A percentile compares a stretch with the other conserved stretches of the same genome.
These are phyloP conservation scores for Neltuma alba DNA, from an alignment of 306 rosid species.

Conservation along the genomic window DNA sequence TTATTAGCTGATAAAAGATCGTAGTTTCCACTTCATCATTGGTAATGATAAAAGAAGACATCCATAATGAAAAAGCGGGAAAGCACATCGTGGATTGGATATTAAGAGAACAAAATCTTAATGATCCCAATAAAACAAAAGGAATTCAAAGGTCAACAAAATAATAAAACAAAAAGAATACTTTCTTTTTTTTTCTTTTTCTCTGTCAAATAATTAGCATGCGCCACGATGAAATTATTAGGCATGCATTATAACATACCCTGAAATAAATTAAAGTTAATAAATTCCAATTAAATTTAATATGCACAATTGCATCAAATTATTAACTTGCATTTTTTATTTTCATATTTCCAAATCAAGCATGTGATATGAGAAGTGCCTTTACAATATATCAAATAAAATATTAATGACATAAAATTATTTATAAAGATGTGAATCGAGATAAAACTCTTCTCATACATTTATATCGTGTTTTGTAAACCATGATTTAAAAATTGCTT, in stretches of 20 bases:
- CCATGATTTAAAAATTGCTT: too few species aligned
- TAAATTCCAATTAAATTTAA: not conserved
- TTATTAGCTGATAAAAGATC: not conserved
- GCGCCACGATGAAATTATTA: not conserved
- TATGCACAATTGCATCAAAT: not conserved
- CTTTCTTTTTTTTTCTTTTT: not conserved
- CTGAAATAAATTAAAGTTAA: not conserved
- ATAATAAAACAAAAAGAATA: not conserved
- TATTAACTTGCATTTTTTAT: not conserved
- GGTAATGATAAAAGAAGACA: not conserved
- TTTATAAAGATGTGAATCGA: too few species aligned
- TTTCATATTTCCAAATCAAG: not conserved
- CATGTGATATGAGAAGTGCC: not conserved
- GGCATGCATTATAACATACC: not conserved
- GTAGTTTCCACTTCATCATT: not conserved
- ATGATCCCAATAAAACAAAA: not conserved
- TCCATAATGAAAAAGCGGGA: constrained; percentile 14
- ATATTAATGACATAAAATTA: too few species aligned
- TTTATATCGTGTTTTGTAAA: too few species aligned
- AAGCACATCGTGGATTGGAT: constrained; percentile 2
- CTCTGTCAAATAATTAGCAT: not conserved
- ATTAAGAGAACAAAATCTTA: not conserved
- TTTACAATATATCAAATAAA: not conserved
- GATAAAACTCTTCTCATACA: too few species aligned
- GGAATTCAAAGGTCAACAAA: not conserved